Conservation (phyloP, 495 filamentous ascomycete species). For the Chaetomium tenue region DNA sequence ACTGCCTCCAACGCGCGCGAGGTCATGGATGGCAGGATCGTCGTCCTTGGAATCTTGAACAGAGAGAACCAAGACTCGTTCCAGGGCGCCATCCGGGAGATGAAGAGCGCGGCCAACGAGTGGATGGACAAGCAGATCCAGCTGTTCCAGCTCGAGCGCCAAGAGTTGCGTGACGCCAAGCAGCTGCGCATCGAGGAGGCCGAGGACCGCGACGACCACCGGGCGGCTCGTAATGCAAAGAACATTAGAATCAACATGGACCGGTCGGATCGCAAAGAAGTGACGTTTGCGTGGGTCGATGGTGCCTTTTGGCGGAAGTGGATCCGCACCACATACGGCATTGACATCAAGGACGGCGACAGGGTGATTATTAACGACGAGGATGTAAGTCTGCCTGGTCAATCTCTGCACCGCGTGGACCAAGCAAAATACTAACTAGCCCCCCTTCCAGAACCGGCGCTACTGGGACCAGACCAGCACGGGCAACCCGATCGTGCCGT, state of each 20-base stretch:
- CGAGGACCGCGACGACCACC: conserved; percentile 87
- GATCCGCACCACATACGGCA: conserved; percentile 90
- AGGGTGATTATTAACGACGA: conserved; percentile 96
- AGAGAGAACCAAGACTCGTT: conserved; percentile 79
- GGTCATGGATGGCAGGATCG: conserved; percentile 89
- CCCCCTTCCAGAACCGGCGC: conserved; percentile 64
- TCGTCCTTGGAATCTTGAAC: conserved; percentile 86
- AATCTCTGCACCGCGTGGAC: too few species aligned
- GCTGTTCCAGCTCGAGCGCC: conserved; percentile 82
- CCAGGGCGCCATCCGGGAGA: conserved; percentile 72
- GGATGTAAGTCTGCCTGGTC: conserved; percentile 63
- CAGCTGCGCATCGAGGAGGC: conserved; percentile 94
- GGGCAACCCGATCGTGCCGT: conserved; percentile 81
- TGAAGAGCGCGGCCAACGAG: conserved; percentile 92
- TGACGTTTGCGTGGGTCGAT: conserved; percentile 98
- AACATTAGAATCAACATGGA: conserved; percentile 87
- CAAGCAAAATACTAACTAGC: too few species aligned
- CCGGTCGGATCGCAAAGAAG: conserved; percentile 79
- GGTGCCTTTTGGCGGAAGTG: conserved; percentile 96
- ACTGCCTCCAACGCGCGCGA: conserved; percentile 86
- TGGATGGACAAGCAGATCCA: conserved; percentile 97
- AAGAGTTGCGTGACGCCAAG: conserved; percentile 90
- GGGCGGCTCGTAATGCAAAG: conserved; percentile 83
- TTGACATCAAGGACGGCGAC: conserved; percentile 80
- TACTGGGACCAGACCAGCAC: conserved; percentile 95